Base-by-base conservation (phyloP, 352 stramenopile genomes). In the Pythium angustatum region DNA sequence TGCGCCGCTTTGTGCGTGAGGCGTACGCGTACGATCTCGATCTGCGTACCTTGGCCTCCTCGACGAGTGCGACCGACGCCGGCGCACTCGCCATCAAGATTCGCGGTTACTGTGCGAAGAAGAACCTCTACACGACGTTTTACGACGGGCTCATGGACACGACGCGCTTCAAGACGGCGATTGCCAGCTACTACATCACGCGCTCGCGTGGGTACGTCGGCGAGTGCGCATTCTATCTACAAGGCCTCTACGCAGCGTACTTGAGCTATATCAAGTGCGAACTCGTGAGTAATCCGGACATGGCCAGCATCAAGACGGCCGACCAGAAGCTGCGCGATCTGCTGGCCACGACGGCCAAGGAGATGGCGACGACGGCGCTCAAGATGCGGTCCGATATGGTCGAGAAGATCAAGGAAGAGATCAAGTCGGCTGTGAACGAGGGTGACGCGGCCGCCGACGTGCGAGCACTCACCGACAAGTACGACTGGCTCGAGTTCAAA, bases 401-500 rank as follows among this genome's bases (percentile, higher is more conserved):
- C 33, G 51, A 8, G 33, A 47, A 58, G 7, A 30, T 58, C 9
- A n/a, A 31, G 7, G 22, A 6, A 10, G 51, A 58, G 21, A 21
- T 58, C 21, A 28, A 45, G 17, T 6, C 14, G n/a, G 51, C 51
- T 33, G 24, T 58, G 27, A 21, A 7, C 33, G 34, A 45, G 6
- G 51, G 51, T 34, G 22, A 34, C 21, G 14, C 10, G 17, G 24
- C 10, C 3, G 34, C 33, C n/a, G 51, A 58, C 22, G 19, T 58
- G n/a, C 9, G 7, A 5, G 6, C 31, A 22, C 22, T 58, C 1
- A 47, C 6, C 5, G 51, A 58, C 51, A 48, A 48, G 31, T 58
- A 58, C 51, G 51, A 58, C 51, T 58, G 51, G 51, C 33, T 58
- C 5, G 51, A 48, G 33, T 58, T 58, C 51, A 45, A 48, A 21